Conservation (phyloP, 345 rosid genomes). For the Psidium guajava region DNA sequence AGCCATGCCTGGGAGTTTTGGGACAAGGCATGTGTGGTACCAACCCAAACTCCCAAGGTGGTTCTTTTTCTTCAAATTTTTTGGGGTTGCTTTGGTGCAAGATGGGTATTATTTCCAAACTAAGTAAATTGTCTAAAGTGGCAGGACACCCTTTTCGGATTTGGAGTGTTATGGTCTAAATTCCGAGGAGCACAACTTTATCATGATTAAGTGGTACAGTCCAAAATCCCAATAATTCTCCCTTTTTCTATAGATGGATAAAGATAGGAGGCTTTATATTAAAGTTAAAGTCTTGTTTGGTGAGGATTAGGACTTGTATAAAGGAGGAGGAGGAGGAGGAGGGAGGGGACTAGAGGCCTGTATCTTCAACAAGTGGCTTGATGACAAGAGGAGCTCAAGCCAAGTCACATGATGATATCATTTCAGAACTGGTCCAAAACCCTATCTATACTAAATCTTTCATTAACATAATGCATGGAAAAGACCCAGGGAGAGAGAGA, state of each 20-base stretch:
- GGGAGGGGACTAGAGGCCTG: background rate
- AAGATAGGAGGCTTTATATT: slow-evolving; percentile 7
- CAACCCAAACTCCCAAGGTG: background rate
- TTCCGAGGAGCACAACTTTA: background rate
- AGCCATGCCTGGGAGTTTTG: background rate
- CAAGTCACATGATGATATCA: background rate
- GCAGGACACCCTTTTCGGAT: background rate
- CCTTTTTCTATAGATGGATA: background rate
- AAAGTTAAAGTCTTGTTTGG: slow-evolving; percentile 13
- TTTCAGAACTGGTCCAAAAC: background rate
- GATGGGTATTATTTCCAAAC: background rate
- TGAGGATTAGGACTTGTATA: slow-evolving; percentile 10
- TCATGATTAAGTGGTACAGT: background rate
- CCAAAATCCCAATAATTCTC: background rate
- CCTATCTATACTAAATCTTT: background rate
- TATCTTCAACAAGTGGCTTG: slow-evolving; percentile 7
- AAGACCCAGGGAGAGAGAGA: background rate
- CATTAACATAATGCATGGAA: background rate
- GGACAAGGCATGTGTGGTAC: background rate
- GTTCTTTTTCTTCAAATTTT: background rate
- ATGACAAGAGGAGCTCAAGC: slow-evolving; percentile 1
- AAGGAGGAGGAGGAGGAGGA: background rate
- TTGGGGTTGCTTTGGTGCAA: background rate
- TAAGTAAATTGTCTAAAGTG: slow-evolving; percentile 6
- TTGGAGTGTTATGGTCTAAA: slow-evolving; percentile 4